phyloP scores from a whole-genome alignment of 768 basidiomycete genomes.

The Kwoniella sp. region DNA sequence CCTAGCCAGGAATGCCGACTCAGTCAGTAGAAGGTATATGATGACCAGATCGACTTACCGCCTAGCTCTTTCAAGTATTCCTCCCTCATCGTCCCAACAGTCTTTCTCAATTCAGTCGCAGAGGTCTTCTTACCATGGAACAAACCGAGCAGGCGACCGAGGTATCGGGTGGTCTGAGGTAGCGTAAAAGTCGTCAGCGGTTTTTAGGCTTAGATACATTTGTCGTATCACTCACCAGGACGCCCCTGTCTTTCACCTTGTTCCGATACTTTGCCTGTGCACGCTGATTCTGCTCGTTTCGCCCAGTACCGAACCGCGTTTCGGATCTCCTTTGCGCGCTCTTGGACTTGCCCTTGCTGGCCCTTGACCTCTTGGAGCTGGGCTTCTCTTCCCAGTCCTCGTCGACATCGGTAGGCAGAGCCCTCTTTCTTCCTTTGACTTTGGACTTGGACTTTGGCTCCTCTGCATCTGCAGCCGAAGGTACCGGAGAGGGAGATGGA shows the following conservation, averaged over 20 bases:
- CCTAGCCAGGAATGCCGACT: background rate
- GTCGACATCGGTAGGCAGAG: background rate
- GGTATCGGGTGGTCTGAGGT: background rate
- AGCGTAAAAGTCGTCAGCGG: background rate
- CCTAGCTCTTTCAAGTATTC: slow-evolving; percentile 1
- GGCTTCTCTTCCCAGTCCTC: background rate
- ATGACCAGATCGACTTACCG: background rate
- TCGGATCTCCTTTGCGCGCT: background rate
- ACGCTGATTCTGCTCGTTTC: slow-evolving; percentile 16
- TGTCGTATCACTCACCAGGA: slow-evolving; percentile 7
- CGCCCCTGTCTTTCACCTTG: slow-evolving; percentile 10
- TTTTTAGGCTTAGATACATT: too few species aligned
- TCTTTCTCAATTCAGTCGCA: background rate
- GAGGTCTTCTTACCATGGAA: background rate
- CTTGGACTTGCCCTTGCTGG: background rate
- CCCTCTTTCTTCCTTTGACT: background rate
- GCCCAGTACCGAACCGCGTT: background rate
- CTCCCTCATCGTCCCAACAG: background rate
- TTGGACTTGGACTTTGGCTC: background rate
- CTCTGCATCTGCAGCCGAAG: background rate
- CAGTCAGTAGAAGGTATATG: too few species aligned
- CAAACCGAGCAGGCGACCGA: background rate
- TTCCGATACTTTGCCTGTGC: slow-evolving; percentile 16
- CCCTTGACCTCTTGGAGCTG: background rate
- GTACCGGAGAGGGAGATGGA: background rate